phyloP scores from a whole-genome alignment of 1,284 basidiomycete species.

The Ustanciosporium gigantosporum region DNA sequence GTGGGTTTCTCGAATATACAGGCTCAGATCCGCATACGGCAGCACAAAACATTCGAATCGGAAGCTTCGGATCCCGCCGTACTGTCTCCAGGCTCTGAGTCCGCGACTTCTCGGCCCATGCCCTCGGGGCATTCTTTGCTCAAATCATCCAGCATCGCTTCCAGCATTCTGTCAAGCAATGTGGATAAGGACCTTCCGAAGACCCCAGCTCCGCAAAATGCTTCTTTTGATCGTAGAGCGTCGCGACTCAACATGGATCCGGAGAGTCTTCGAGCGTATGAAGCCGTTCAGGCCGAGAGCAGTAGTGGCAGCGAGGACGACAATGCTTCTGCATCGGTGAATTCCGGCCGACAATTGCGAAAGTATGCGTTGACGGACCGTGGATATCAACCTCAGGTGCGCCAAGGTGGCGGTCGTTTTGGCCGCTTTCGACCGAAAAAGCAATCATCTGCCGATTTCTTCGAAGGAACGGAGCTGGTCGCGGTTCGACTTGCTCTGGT shows the following conservation, averaged over 20 bases:
- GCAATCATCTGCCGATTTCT: background rate
- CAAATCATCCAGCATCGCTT: background rate
- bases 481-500: conserved; percentile 27
- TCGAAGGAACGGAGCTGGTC: conserved; percentile 5
- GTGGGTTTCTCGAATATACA: conserved; percentile 29
- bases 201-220: conserved; percentile 17
- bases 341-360: background rate
- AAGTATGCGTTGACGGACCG: conserved; percentile 24
- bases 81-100: background rate
- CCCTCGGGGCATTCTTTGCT: conserved; percentile 6
- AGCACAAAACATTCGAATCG: conserved; percentile 3
- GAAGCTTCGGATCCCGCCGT: background rate
- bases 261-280: conserved; percentile 5
- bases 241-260: conserved; percentile 17
- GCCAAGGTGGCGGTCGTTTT: background rate
- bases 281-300: conserved; percentile 19
- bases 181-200: conserved; percentile 21
- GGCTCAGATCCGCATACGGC: conserved; percentile 28
- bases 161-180: background rate
- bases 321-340: background rate
- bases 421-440: conserved; percentile 3
- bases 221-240: conserved; percentile 20
- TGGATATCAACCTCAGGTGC: conserved; percentile 5
- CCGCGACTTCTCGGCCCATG: background rate
- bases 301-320: conserved; percentile 22